phyloP scores from a whole-genome alignment of 2,329 filamentous ascomycete species.

The Sphaerulina musiva region DNA sequence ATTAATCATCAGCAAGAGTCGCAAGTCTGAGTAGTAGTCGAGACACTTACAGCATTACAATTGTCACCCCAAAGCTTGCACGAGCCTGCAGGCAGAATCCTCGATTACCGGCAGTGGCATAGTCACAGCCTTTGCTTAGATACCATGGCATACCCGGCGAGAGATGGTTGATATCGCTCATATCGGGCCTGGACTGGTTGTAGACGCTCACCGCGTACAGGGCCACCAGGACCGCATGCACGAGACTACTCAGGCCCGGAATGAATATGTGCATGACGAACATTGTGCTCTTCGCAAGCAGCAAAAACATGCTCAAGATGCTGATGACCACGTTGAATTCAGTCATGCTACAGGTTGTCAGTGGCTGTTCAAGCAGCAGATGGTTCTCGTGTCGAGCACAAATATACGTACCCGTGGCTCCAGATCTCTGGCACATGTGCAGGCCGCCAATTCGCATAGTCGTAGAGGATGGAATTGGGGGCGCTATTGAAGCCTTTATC shows the following conservation, averaged over 20 bases:
- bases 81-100: constrained; percentile 62
- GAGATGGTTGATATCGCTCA: constrained; percentile 57
- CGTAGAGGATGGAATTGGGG: constrained; percentile 62
- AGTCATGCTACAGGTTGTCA: constrained; percentile 52
- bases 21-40: background rate
- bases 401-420: constrained; percentile 57
- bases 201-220: constrained; percentile 62
- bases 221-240: constrained; percentile 52
- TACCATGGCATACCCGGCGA: constrained; percentile 66
- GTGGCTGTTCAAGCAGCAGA: background rate
- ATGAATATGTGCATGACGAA: constrained; percentile 66
- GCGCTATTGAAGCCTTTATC: constrained; percentile 68
- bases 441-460: constrained; percentile 63
- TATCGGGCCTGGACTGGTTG: constrained; percentile 67
- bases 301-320: constrained; percentile 67
- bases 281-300: constrained; percentile 62
- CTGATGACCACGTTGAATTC: constrained; percentile 71
- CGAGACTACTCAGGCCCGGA: constrained; percentile 56
- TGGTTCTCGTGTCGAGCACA: too few relatives aligned
- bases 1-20: background rate
- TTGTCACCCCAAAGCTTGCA: constrained; percentile 56
- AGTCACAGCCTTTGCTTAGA: constrained; percentile 59
- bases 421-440: constrained; percentile 62
- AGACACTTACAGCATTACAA: constrained; percentile 60
- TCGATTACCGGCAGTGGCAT: constrained; percentile 44